A percentile compares a stretch with the other conserved stretches of the same genome.
These are phyloP conservation scores for Fusarium neocosmosporiellum DNA, from an alignment of 2,329 filamentous ascomycete genomes.

Conservation along the genomic window DNA sequence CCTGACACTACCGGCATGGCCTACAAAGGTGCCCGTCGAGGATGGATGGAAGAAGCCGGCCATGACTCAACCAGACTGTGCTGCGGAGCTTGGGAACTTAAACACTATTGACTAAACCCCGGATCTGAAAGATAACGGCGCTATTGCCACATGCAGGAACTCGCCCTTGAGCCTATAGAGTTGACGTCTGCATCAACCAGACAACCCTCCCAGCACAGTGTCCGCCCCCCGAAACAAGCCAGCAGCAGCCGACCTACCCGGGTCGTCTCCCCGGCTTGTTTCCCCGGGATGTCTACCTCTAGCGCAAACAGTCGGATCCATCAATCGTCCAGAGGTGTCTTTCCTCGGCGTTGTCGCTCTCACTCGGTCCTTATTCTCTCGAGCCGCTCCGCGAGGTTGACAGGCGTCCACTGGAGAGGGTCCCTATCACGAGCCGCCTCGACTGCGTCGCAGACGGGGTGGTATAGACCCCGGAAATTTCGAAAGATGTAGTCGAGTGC, in stretches of 20 bases:
- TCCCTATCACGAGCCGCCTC: slow-evolving; percentile 33
- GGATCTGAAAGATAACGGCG: slow-evolving; percentile 10
- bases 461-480: slow-evolving; percentile 35
- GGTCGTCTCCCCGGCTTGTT: neutral
- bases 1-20: neutral
- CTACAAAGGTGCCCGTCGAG: neutral
- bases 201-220: neutral
- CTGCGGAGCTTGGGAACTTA: neutral
- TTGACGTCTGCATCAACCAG: neutral
- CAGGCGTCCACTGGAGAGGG: slow-evolving; percentile 32
- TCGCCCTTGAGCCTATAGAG: neutral
- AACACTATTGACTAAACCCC: slow-evolving; percentile 2
- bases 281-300: neutral
- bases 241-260: neutral
- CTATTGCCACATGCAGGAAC: neutral
- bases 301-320: neutral
- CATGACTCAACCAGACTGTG: slow-evolving; percentile 12
- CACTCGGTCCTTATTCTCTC: slow-evolving; percentile 28
- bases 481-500: slow-evolving; percentile 39
- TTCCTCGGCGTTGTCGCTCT: slow-evolving; percentile 13
- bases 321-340: neutral
- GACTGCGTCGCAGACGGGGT: slow-evolving; percentile 33
- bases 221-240: neutral
- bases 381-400: slow-evolving; percentile 33
- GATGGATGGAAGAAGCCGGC: slow-evolving; percentile 7